Base-by-base conservation (phyloP, 148 eudicot species). In the Rheum nobile region DNA sequence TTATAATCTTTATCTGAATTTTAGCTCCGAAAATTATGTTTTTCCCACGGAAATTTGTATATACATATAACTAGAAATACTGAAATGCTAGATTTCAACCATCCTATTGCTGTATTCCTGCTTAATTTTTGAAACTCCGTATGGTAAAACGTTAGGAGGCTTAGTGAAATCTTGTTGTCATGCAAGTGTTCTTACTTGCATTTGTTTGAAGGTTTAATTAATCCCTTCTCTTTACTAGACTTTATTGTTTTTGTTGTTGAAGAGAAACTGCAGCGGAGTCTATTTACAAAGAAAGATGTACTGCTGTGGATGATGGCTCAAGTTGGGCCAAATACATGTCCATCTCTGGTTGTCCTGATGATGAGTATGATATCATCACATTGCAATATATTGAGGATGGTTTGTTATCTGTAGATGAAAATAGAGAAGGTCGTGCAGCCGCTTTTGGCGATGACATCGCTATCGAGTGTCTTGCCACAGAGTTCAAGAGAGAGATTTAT, bases 251-350 rank as follows among this genome's bases (percentile, higher is more conserved):
- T 65, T 84, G 34, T 84, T 79, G 76, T 78, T 86, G 85, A 76
- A 93, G 98, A 75, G 98, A 91, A 77, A 38, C 69, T 57, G 98
- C 98, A 42, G 95, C 98, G 1, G 98, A 91, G 76, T 86, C 95
- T 44, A 88, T 93, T 41, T 93, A 89, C 88, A 91, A 83, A 89
- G 98, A 93, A 81, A 84, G 98, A 75, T 91, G 98, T 78, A 79
- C 86, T 47, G 84, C 95, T 10, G 97, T 93, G 85, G 90, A 89
- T 7, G 94, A 91, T 69, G 97, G 97, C 31, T 83, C 83, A 42
- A 88, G 90, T 80, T 93, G 98, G 98, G 91, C 90, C 61, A 93
- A 93, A 79, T 93, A 93, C 88, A 93, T 93, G 98, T 91, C 95
- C 61, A 86, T 89, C 72, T 91, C 95, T 71, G 98, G 98, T 76